Evolutionary conservation across 139 green algal species (phyloP), one percentile per base, ranked within the genome.

Genomic region (Bryopsis sp.): DNA sequence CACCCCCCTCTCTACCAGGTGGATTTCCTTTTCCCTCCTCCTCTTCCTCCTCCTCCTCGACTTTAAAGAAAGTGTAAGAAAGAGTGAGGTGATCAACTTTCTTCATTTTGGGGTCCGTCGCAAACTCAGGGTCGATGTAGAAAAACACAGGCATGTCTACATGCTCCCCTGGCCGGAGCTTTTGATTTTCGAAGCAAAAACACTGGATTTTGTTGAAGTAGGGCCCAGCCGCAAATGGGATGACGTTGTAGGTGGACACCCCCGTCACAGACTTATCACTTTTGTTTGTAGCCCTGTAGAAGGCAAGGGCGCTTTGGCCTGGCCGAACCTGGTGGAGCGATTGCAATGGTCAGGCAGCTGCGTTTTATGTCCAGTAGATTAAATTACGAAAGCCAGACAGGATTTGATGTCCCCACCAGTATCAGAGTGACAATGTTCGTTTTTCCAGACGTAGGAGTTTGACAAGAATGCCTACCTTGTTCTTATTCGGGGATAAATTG

Each of bases 111-210:
- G 81, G 76, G 64, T 99, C 94, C 0, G 76, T 88, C 0, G 86
- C 92, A 76, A 97, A 89, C 69, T 98, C 94, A 4, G 89, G 89
- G 71, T 99, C 94, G 2, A 99, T 72, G 82, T 99, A 99, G 76
- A 99, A 99, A 72, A 99, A 97, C 2, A 99, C 92, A 11, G 94
- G 94, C 94, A 99, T 99, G 84, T 99, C 94, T 8, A 99, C 81
- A 48, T 80, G 78, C 76, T 97, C 93, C 2, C 85, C 82, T 22
- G 82, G 74, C 39, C 83, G 75, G 70, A 99, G 78, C 48, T 86
- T 78, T 81, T 99, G 93, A 82, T 97, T 89, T 81, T 96, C 90
- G 58, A 96, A 96, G 74, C 90, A 96, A 71, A 96, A 96, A 72
- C 85, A 90, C 79, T 96, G 92, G 22, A 97, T 95, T 76, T 99